Evolutionary conservation across 163 green algal species (phyloP), one percentile per base, ranked within the genome.

Genomic region (Chlorella variabilis): DNA sequence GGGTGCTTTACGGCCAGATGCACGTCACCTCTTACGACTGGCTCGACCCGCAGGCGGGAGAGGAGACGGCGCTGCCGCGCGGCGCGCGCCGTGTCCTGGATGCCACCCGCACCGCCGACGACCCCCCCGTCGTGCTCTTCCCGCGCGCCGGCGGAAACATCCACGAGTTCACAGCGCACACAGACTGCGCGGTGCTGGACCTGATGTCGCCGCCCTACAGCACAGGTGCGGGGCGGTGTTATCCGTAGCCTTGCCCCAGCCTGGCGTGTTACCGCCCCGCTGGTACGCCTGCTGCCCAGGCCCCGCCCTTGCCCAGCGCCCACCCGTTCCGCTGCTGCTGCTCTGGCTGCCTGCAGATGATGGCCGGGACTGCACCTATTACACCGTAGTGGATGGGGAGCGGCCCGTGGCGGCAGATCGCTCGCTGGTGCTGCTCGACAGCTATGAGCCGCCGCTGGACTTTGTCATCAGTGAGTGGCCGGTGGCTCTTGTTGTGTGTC

Each of bases 121-220:
- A 83, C 42, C 67, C 51, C 11, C 87, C 92, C 9, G 67, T 75
- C 27, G 71, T 90, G 18, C 84, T 94, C 25, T 91, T 88, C 45
- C 91, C 92, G n/a, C 51, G 49, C 2, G 80, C 85, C 79, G 91
- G 90, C 31, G 95, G 93, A 61, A 98, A 98, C 84, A 93, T 98
- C 48, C 95, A 98, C 80, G 69, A 92, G 45, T 98, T 98, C 85
- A 92, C 84, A 0, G 94, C 95, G 0, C 70, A 97, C 61, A 96
- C 91, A 4, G 78, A 92, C 33, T 97, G 94, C 77, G 95, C 95
- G 0, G 91, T 98, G 65, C 83, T 98, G 77, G 95, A 98, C 84
- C 87, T 98, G 38, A 88, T 98, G 9, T 90, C 92, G 21, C 95
- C 95, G 1, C 95, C 95, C 1, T 98, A 98, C 80, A 78, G 33